phyloP scores from a whole-genome alignment of 2,329 filamentous ascomycete species.

The Penicillium sp. region DNA sequence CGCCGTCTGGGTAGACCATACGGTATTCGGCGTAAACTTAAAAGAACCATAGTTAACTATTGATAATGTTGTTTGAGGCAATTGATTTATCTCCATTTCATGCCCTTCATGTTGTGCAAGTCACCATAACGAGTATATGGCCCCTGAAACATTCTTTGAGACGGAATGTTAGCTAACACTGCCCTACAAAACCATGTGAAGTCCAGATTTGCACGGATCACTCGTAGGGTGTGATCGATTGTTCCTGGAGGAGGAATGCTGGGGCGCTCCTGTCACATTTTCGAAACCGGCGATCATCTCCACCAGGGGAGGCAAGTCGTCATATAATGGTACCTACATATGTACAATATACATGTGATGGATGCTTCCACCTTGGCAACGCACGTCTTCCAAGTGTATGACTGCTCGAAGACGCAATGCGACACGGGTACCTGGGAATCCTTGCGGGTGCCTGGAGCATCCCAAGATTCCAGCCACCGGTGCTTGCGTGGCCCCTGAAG shows the following conservation, averaged over 20 bases:
- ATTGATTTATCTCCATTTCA: neutral
- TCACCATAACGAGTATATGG: neutral
- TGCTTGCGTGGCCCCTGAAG: constrained; percentile 14
- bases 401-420: neutral
- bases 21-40: neutral
- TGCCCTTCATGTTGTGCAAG: no score
- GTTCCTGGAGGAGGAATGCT: constrained; percentile 13
- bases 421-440: constrained; percentile 4
- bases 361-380: neutral
- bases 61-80: neutral
- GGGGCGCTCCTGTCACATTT: constrained; percentile 12
- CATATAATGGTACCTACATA: neutral
- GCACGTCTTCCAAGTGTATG: neutral
- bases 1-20: neutral
- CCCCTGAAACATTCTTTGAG: neutral
- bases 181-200: neutral
- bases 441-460: constrained; percentile 7
- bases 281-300: constrained; percentile 5
- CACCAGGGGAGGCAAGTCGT: constrained; percentile 1
- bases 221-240: neutral
- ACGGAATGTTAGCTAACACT: neutral
- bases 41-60: neutral
- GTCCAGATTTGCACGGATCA: neutral
- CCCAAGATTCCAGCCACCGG: constrained; percentile 13
- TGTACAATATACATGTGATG: neutral